Conservation (phyloP, 2,329 filamentous ascomycete species). For the Fusarium praegraminearum region DNA sequence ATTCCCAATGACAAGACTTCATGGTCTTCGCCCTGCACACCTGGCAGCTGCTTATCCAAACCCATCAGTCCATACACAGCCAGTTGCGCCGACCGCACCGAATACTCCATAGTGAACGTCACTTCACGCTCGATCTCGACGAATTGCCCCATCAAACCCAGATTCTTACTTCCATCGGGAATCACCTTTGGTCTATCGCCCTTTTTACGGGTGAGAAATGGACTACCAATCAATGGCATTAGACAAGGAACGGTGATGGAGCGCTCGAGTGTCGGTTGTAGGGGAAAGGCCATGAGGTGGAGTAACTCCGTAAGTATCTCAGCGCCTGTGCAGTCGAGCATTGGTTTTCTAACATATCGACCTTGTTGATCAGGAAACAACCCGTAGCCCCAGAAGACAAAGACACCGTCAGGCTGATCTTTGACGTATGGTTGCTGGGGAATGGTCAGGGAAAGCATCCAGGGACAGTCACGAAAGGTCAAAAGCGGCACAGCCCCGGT, state of each 20-base stretch:
- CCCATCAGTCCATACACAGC: constrained; percentile 45
- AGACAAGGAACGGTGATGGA: constrained; percentile 44
- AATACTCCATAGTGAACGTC: constrained; percentile 49
- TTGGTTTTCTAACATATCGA: constrained; percentile 42
- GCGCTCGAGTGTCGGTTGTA: constrained; percentile 41
- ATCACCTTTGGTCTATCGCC: constrained; percentile 44
- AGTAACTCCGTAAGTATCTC: constrained; percentile 47
- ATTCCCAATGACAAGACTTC: constrained; percentile 41
- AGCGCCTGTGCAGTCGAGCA: constrained; percentile 45
- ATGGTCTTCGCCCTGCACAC: constrained; percentile 44
- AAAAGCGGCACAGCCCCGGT: constrained; percentile 42
- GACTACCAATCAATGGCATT: constrained; percentile 46
- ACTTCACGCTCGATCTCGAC: constrained; percentile 47
- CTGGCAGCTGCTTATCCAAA: constrained; percentile 38
- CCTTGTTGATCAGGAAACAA: constrained; percentile 45
- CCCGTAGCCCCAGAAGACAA: constrained; percentile 47
- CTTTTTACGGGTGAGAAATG: constrained; percentile 44
- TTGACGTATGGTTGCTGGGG: constrained; percentile 44
- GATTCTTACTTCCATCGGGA: constrained; percentile 43
- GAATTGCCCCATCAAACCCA: constrained; percentile 47
- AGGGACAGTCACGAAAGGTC: constrained; percentile 46
- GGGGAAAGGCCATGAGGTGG: constrained; percentile 42
- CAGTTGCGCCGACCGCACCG: constrained; percentile 44
- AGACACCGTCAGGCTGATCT: constrained; percentile 42
- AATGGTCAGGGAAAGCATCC: constrained; percentile 46